phyloP scores from a whole-genome alignment of 1,139 yeast species.

The Taphrina sp. region DNA sequence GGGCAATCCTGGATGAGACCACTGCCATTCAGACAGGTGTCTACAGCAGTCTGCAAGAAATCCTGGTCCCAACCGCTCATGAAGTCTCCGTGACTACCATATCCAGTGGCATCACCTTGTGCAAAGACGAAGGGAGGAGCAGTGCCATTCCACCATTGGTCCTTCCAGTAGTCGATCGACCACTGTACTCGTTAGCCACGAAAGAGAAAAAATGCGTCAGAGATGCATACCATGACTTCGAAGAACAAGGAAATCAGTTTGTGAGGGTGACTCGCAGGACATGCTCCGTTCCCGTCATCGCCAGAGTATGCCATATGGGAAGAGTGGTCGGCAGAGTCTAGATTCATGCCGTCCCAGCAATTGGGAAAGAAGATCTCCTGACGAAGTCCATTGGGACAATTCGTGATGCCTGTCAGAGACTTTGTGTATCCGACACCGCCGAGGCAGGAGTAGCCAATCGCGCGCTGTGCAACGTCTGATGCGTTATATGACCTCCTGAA shows the following conservation, averaged over 20 bases:
- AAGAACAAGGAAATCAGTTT: conserved; percentile 27
- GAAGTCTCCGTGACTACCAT: conserved; percentile 34
- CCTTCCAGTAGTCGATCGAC: conserved; percentile 24
- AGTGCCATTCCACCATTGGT: conserved; percentile 32
- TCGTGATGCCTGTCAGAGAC: conserved; percentile 4
- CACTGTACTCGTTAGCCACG: too few relatives aligned
- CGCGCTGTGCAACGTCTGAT: conserved; percentile 23
- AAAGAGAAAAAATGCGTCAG: too few relatives aligned
- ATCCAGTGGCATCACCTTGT: conserved; percentile 34
- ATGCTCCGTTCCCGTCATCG: conserved; percentile 29
- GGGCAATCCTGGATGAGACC: conserved; percentile 34
- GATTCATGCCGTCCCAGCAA: conserved; percentile 35
- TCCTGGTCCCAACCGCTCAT: conserved; percentile 34
- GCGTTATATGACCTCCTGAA: conserved; percentile 19
- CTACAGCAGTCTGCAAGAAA: conserved; percentile 33
- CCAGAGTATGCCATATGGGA: conserved; percentile 34
- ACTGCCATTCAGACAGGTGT: conserved; percentile 23
- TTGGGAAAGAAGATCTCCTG: conserved; percentile 35
- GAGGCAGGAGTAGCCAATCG: conserved; percentile 32
- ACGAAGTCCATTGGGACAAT: conserved; percentile 34
- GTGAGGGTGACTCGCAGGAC: conserved; percentile 33
- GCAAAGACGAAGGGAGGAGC: conserved; percentile 32
- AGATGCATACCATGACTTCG: conserved; percentile 33
- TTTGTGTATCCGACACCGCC: conserved; percentile 25
- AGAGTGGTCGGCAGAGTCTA: conserved; percentile 33